Evolutionary conservation across 345 rosid genomes (phyloP).

Genomic region (Brassica rapa): DNA sequence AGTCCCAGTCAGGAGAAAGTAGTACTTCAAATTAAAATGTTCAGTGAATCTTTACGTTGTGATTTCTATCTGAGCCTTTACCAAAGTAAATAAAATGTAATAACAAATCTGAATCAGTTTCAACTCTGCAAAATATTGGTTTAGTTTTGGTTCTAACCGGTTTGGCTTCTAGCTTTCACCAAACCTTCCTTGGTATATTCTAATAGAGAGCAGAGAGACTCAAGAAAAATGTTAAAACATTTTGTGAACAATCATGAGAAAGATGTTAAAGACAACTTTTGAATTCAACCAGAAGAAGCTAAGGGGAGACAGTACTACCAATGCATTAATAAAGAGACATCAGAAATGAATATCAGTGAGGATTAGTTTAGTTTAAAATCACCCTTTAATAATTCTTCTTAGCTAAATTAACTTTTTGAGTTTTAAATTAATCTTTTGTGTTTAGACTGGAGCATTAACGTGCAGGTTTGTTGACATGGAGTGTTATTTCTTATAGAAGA

Average conservation of each 20-base stretch:
- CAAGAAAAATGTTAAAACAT: not conserved
- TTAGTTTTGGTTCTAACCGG: conserved; percentile 4
- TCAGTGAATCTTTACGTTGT: not conserved
- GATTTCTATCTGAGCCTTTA: not conserved
- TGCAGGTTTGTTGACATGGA: conserved; percentile 24
- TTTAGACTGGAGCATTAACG: conserved; percentile 15
- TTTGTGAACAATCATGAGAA: not conserved
- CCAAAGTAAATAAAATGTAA: conserved; percentile 10
- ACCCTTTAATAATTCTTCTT: not conserved
- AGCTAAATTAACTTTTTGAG: not conserved
- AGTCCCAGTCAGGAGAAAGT: conserved; percentile 23
- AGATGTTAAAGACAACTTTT: not conserved
- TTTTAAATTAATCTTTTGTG: conserved; percentile 2
- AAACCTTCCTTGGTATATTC: not conserved
- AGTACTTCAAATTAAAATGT: conserved; percentile 16
- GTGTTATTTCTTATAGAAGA: conserved; percentile 10
- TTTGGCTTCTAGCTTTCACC: conserved; percentile 2
- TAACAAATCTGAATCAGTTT: not conserved
- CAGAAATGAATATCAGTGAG: not conserved
- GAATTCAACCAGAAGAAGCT: conserved; percentile 17
- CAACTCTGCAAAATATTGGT: conserved; percentile 1
- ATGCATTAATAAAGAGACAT: conserved; percentile 9
- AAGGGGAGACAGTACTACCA: conserved; percentile 34
- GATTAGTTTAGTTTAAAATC: not conserved
- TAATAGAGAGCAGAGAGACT: not conserved